These are phyloP conservation scores for Cardamine resedifolia DNA, from an alignment of 345 rosid species.

Conservation along the genomic window DNA sequence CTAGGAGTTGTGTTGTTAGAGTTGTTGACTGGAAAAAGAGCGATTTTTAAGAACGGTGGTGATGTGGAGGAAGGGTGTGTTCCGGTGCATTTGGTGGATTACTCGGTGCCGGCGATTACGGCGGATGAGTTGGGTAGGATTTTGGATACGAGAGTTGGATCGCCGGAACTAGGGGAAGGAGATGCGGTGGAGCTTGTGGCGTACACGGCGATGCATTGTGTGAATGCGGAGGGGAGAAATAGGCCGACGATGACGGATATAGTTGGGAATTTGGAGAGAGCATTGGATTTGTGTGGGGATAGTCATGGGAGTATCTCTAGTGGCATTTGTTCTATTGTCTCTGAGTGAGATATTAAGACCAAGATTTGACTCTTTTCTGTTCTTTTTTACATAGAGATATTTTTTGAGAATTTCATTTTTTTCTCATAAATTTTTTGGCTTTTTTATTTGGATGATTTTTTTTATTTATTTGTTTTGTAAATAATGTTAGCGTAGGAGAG, in stretches of 20 bases:
- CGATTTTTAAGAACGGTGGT: conserved; percentile 51
- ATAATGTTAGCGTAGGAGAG: conserved; percentile 13
- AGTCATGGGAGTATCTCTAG: conserved; percentile 81
- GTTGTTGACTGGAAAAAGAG: conserved; percentile 70
- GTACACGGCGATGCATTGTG: conserved; percentile 76
- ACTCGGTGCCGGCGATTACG: conserved; percentile 56
- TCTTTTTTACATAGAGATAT: conserved; percentile 4
- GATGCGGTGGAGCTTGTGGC: conserved; percentile 90
- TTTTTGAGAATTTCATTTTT: conserved; percentile 29
- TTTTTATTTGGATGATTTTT: not conserved
- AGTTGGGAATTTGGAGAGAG: conserved; percentile 71
- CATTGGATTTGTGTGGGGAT: conserved; percentile 59
- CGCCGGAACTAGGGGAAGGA: conserved; percentile 51
- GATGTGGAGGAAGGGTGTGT: conserved; percentile 43
- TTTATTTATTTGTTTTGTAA: conserved; percentile 16
- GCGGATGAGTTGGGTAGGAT: conserved; percentile 46
- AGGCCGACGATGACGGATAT: conserved; percentile 67
- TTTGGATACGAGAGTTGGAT: conserved; percentile 64
- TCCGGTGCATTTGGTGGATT: conserved; percentile 68
- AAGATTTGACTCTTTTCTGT: not conserved
- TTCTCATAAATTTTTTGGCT: conserved; percentile 5
- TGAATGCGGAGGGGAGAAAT: conserved; percentile 65
- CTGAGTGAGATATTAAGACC: conserved; percentile 42
- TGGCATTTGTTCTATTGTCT: conserved; percentile 52
- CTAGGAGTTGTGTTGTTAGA: conserved; percentile 83